Percentiles rank a stretch among this genome's conserved stretches.
Conservation (phyloP, 2,329 filamentous ascomycete genomes). For the Cylindrodendrum hubeiense region DNA sequence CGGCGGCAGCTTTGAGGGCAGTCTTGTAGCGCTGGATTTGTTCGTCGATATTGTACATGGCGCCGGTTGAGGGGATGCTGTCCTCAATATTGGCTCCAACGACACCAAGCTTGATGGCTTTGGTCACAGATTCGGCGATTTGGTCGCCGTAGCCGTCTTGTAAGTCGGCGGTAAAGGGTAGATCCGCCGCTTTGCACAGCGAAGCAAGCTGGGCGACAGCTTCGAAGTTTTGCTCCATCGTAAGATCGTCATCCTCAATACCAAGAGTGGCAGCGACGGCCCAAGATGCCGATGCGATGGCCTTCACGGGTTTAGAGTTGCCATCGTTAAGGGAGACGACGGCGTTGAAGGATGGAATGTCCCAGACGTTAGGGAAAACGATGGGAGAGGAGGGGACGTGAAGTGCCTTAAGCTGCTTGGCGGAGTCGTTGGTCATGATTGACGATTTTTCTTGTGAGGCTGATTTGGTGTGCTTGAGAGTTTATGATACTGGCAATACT, state of each 20-base stretch:
- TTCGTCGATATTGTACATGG: slow-evolving; percentile 55
- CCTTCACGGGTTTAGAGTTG: slow-evolving; percentile 51
- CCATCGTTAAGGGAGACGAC: slow-evolving; percentile 57
- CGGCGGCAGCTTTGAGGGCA: slow-evolving; percentile 56
- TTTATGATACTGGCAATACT: neutral
- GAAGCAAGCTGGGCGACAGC: slow-evolving; percentile 59
- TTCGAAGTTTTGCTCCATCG: slow-evolving; percentile 62
- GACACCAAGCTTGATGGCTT: slow-evolving; percentile 62
- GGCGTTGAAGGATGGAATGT: slow-evolving; percentile 60
- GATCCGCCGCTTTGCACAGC: slow-evolving; percentile 52
- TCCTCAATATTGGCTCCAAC: slow-evolving; percentile 73
- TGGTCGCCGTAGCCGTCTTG: slow-evolving; percentile 70
- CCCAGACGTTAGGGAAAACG: slow-evolving; percentile 68
- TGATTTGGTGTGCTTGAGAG: neutral
- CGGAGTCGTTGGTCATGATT: slow-evolving; percentile 47
- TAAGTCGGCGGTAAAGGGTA: slow-evolving; percentile 68
- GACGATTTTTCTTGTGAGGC: neutral
- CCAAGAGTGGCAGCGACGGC: slow-evolving; percentile 62
- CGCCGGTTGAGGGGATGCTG: slow-evolving; percentile 48
- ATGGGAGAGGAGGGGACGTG: slow-evolving; percentile 65
- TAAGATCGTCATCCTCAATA: slow-evolving; percentile 61
- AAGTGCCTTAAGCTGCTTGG: slow-evolving; percentile 55
- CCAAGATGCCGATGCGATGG: slow-evolving; percentile 64
- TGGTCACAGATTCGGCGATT: slow-evolving; percentile 58
- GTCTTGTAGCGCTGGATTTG: slow-evolving; percentile 61